A percentile compares a stretch with the other conserved stretches of the same genome.
These are phyloP conservation scores for Cercospora zeae-maydis DNA, from an alignment of 2,329 filamentous ascomycete species.

Conservation along the genomic window DNA sequence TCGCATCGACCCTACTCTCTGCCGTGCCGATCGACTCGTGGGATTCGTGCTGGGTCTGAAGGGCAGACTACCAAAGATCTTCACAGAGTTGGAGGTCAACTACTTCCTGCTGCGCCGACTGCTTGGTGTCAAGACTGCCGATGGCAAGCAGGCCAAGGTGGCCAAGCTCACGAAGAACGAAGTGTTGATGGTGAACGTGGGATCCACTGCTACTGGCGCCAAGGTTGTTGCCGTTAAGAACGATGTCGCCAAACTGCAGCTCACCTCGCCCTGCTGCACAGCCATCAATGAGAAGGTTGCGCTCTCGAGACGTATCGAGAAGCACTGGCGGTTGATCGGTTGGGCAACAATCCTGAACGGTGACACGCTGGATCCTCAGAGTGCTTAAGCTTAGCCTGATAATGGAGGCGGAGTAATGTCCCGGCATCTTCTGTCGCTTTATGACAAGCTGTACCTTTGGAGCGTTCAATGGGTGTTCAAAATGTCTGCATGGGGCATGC, in stretches of 20 bases:
- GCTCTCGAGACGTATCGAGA: constrained; percentile 92
- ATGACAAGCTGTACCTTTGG: constrained; percentile 3
- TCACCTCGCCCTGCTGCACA: constrained; percentile 83
- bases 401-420: not conserved
- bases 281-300: constrained; percentile 98
- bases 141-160: constrained; percentile 99
- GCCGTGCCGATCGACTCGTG: constrained; percentile 97
- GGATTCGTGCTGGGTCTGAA: constrained; percentile 96
- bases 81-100: constrained; percentile 98
- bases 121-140: constrained; percentile 93
- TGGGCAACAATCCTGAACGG: constrained; percentile 50
- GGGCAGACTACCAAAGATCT: constrained; percentile 91
- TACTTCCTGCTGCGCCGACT: constrained; percentile 95
- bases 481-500: constrained; percentile 7
- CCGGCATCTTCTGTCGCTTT: not conserved
- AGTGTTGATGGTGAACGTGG: constrained; percentile 99
- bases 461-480: constrained; percentile 11
- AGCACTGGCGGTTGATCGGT: constrained; percentile 95
- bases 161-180: constrained; percentile 98
- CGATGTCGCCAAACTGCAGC: constrained; percentile 89
- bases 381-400: constrained; percentile 1
- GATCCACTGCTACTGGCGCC: constrained; percentile 92
- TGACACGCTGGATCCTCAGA: constrained; percentile 26
- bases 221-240: constrained; percentile 97
- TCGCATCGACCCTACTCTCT: constrained; percentile 93